Evolutionary conservation across 2,329 filamentous ascomycete species (phyloP).

Genomic region (Didymella pomorum): DNA sequence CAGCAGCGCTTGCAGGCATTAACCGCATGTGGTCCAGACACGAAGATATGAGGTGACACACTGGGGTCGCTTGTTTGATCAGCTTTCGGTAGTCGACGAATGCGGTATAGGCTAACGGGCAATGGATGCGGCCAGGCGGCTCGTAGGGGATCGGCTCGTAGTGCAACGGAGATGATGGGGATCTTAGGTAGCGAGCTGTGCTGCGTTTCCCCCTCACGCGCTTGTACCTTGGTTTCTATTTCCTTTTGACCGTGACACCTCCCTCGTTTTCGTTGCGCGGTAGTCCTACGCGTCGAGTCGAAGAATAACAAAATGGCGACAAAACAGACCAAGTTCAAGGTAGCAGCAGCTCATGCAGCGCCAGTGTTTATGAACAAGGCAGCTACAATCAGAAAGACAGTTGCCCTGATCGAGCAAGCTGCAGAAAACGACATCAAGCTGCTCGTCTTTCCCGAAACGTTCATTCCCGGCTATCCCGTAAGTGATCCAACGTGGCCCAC

Average conservation of each 20-base stretch:
- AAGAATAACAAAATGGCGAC: slow-evolving; percentile 24
- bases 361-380: slow-evolving; percentile 51
- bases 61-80: background rate
- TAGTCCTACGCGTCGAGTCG: background rate
- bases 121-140: slow-evolving; percentile 5
- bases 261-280: background rate
- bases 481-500: slow-evolving; percentile 12
- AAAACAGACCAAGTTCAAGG: slow-evolving; percentile 43
- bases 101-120: slow-evolving; percentile 5
- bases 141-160: slow-evolving; percentile 11
- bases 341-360: slow-evolving; percentile 49
- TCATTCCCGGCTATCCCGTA: slow-evolving; percentile 50
- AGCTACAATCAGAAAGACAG: slow-evolving; percentile 45
- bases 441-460: slow-evolving; percentile 50
- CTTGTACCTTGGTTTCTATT: slow-evolving; percentile 1
- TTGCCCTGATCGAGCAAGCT: slow-evolving; percentile 47
- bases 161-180: slow-evolving; percentile 4
- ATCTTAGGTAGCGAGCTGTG: background rate
- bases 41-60: background rate
- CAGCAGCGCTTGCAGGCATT: background rate
- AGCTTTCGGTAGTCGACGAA: background rate
- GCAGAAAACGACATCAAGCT: slow-evolving; percentile 41
- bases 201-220: slow-evolving; percentile 5
- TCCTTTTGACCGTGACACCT: slow-evolving; percentile 8
- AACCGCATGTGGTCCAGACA: background rate